Conservation (phyloP, 176 grass and related monocot species). For the Cymbopogon citratus region DNA sequence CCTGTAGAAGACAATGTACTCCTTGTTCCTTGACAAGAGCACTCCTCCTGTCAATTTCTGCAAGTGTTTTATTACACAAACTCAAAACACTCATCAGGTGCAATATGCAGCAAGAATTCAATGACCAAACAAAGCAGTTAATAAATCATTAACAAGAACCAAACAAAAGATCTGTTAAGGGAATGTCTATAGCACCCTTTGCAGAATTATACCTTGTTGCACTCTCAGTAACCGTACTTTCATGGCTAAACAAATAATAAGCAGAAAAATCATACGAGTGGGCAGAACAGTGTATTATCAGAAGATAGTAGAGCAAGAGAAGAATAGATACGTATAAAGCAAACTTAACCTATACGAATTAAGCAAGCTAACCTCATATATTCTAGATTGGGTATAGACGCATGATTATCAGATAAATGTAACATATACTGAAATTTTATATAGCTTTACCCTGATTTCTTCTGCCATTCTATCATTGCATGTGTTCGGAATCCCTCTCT, state of each 20-base stretch:
- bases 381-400: not conserved
- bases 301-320: not conserved
- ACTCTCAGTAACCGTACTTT: not conserved
- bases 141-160: constrained; percentile 5
- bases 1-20: constrained; percentile 88
- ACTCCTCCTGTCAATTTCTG: constrained; percentile 98
- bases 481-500: constrained; percentile 80
- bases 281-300: not conserved
- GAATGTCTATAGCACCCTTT: not conserved
- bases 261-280: not conserved
- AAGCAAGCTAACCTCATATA: not conserved
- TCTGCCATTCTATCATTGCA: constrained; percentile 83
- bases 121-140: constrained; percentile 15
- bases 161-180: not conserved
- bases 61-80: constrained; percentile 26
- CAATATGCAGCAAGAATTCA: not conserved
- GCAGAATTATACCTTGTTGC: not conserved
- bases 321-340: not conserved
- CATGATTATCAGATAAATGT: not conserved
- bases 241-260: not conserved
- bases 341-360: not conserved
- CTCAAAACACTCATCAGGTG: constrained; percentile 27
- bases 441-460: constrained; percentile 72
- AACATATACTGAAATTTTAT: not conserved
- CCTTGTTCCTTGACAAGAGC: constrained; percentile 93